Evolutionary conservation across 208 protist species (phyloP).

Genomic region (Acanthamoeba lugdunensis): DNA sequence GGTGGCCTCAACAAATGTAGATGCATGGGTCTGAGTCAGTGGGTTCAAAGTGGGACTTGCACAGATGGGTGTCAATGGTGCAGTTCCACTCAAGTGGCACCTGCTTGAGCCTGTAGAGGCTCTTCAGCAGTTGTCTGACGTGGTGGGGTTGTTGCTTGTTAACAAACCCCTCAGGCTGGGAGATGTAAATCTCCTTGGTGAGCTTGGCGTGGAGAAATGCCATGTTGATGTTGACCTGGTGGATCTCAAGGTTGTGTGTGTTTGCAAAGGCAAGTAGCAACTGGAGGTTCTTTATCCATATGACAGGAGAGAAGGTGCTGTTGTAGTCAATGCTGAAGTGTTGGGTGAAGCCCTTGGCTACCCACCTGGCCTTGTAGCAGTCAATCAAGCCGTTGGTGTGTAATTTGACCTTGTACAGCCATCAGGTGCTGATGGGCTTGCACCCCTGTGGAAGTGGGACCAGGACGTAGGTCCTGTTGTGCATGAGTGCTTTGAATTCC

Average conservation of each 20-base stretch:
- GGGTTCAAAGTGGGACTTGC: background rate
- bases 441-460: background rate
- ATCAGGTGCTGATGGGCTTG: background rate
- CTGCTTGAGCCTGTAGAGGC: slow-evolving; percentile 59
- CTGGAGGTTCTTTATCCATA: background rate
- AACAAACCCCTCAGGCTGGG: slow-evolving; percentile 2
- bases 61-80: background rate
- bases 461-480: background rate
- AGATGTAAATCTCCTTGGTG: slow-evolving; percentile 44
- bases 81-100: background rate
- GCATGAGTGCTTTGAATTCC: background rate
- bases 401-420: too few relatives aligned
- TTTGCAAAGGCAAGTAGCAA: background rate
- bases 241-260: background rate
- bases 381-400: background rate
- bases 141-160: background rate
- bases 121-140: background rate
- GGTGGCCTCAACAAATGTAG: background rate
- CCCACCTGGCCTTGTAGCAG: background rate
- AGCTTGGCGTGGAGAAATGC: slow-evolving; percentile 5
- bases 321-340: background rate
- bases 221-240: background rate
- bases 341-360: slow-evolving; percentile 6
- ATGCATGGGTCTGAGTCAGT: background rate
- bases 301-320: background rate